These are phyloP conservation scores for Penicillium thymicola DNA, from an alignment of 2,329 filamentous ascomycete species.

Conservation along the genomic window DNA sequence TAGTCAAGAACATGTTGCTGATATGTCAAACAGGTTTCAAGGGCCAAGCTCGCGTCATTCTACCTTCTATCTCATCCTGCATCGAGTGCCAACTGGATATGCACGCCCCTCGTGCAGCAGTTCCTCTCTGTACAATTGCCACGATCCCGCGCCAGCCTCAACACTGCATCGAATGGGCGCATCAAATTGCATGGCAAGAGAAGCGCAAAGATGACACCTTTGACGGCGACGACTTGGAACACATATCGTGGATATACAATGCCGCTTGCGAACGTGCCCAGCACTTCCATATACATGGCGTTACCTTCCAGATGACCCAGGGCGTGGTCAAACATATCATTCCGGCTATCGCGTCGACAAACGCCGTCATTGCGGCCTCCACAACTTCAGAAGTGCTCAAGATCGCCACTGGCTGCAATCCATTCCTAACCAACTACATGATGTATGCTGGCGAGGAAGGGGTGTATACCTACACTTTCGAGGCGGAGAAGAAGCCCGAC, in stretches of 20 bases:
- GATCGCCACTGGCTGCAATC: conserved; percentile 78
- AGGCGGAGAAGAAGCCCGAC: conserved; percentile 88
- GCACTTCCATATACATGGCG: conserved; percentile 86
- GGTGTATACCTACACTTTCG: conserved; percentile 96
- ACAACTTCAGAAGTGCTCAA: conserved; percentile 98
- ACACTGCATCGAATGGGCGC: conserved; percentile 98
- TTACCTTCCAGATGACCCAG: conserved; percentile 94
- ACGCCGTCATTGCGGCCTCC: conserved; percentile 90
- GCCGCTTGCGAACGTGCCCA: conserved; percentile 76
- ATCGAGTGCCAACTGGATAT: conserved; percentile 99
- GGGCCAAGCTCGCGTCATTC: conserved; percentile 86
- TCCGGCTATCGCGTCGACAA: conserved; percentile 94
- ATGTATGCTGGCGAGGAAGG: conserved; percentile 97
- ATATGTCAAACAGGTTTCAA: conserved; percentile 68
- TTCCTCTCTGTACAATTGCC: conserved; percentile 92
- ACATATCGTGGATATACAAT: conserved; percentile 94
- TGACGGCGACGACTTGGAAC: conserved; percentile 93
- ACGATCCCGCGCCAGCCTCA: conserved; percentile 95
- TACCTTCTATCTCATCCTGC: conserved; percentile 90
- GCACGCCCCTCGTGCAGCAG: conserved; percentile 94
- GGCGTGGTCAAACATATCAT: conserved; percentile 99
- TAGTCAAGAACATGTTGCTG: conserved; percentile 9
- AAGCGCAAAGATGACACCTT: conserved; percentile 78
- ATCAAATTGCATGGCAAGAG: conserved; percentile 94
- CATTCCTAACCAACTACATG: conserved; percentile 91